phyloP scores from a whole-genome alignment of 129 eudicot species.

The Artemisia argyi region DNA sequence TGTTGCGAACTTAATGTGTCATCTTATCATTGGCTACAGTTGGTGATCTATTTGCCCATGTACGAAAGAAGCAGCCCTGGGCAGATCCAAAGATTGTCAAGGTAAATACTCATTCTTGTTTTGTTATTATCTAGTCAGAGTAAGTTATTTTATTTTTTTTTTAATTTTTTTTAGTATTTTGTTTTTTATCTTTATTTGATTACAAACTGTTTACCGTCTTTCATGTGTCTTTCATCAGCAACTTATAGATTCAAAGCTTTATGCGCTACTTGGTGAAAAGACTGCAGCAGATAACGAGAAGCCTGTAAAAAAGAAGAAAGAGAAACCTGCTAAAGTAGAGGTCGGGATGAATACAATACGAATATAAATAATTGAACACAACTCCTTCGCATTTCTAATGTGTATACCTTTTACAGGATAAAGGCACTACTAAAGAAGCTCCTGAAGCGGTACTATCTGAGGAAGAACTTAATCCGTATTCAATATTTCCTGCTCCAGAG shows the following conservation, averaged over 20 bases:
- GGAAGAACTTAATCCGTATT: constrained; percentile 89
- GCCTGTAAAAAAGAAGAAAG: constrained; percentile 95
- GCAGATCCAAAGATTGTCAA: constrained; percentile 92
- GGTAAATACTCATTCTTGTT: constrained; percentile 39
- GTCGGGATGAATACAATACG: constrained; percentile 5
- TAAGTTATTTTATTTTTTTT: not conserved
- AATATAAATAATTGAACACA: not conserved
- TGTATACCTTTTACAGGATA: constrained; percentile 19
- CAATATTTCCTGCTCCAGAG: constrained; percentile 77
- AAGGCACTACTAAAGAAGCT: constrained; percentile 45
- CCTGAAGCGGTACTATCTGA: constrained; percentile 57
- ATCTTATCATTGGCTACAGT: constrained; percentile 42
- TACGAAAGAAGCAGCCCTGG: constrained; percentile 94
- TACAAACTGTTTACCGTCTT: not conserved
- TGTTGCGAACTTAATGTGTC: constrained; percentile 17
- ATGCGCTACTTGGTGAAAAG: constrained; percentile 77
- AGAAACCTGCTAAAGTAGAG: constrained; percentile 83
- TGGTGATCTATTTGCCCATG: constrained; percentile 86
- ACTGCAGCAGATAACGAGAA: constrained; percentile 94
- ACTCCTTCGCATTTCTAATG: no score
- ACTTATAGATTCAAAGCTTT: constrained; percentile 65
- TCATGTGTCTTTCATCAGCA: constrained; percentile 44
- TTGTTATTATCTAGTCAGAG: not conserved
- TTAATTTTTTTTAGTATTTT: no score
- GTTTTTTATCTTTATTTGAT: not conserved